These are phyloP conservation scores for Ulmus americana DNA, from an alignment of 331 rosid species.

Conservation along the genomic window DNA sequence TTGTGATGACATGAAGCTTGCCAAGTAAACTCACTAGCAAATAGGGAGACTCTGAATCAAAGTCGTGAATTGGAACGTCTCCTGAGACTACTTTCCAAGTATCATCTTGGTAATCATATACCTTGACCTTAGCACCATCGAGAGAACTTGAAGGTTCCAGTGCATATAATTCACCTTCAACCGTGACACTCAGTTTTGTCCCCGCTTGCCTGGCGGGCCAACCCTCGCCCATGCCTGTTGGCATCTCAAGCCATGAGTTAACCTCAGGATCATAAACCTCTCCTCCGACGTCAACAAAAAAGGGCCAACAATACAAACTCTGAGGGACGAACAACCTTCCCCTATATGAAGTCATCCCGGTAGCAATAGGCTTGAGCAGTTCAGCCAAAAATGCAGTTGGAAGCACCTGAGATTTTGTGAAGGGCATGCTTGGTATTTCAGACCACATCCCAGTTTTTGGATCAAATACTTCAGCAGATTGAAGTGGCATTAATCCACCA, in stretches of 20 bases:
- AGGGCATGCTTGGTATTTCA: slow-evolving; percentile 71
- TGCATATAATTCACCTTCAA: slow-evolving; percentile 73
- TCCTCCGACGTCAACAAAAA: slow-evolving; percentile 84
- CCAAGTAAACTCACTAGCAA: slow-evolving; percentile 75
- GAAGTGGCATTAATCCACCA: slow-evolving; percentile 70
- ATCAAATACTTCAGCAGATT: slow-evolving; percentile 82
- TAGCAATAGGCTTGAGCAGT: slow-evolving; percentile 80
- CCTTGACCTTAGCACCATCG: slow-evolving; percentile 69
- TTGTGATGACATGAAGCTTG: slow-evolving; percentile 77
- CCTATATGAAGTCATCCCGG: slow-evolving; percentile 70
- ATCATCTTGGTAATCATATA: slow-evolving; percentile 69
- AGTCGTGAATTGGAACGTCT: slow-evolving; percentile 63
- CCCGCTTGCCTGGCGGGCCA: slow-evolving; percentile 91
- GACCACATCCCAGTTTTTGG: slow-evolving; percentile 64
- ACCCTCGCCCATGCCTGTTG: slow-evolving; percentile 81
- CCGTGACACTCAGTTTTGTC: slow-evolving; percentile 65
- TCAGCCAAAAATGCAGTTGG: slow-evolving; percentile 72
- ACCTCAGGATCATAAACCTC: slow-evolving; percentile 78
- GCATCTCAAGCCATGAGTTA: slow-evolving; percentile 84
- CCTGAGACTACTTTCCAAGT: slow-evolving; percentile 70
- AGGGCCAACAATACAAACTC: slow-evolving; percentile 81
- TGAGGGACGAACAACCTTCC: slow-evolving; percentile 80
- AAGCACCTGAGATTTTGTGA: slow-evolving; percentile 58
- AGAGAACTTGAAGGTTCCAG: slow-evolving; percentile 71
- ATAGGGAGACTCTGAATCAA: slow-evolving; percentile 71